A percentile compares a stretch with the other conserved stretches of the same genome.
These are phyloP conservation scores for Apocynum venetum DNA, from an alignment of 257 asterid species.

Conservation along the genomic window DNA sequence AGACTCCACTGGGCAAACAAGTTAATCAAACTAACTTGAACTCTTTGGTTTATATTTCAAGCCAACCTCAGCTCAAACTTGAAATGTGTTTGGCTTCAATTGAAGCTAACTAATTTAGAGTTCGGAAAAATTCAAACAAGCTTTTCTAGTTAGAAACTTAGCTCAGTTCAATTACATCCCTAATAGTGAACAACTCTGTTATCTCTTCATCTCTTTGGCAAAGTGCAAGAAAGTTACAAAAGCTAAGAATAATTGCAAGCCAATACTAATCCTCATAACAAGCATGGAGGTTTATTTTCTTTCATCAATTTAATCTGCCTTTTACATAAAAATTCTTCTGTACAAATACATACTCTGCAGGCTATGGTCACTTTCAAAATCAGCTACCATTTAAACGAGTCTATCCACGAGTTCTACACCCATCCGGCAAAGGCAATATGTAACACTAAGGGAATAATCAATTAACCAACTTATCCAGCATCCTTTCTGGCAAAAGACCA, in stretches of 20 bases:
- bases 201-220: background rate
- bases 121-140: background rate
- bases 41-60: background rate
- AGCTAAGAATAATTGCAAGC: background rate
- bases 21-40: background rate
- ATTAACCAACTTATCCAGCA: background rate
- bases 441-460: background rate
- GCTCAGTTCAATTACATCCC: background rate
- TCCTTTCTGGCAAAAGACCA: background rate
- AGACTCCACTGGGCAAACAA: background rate
- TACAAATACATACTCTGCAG: background rate
- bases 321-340: background rate
- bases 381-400: background rate
- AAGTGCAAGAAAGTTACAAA: background rate
- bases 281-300: background rate
- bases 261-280: background rate
- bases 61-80: background rate
- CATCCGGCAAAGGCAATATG: background rate
- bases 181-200: background rate
- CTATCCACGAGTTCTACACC: background rate
- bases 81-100: background rate
- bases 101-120: background rate
- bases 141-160: background rate
- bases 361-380: background rate
- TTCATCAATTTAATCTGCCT: background rate